These are phyloP conservation scores for Picea glauca DNA, from an alignment of 75 land plant genomes.

Conservation along the genomic window DNA sequence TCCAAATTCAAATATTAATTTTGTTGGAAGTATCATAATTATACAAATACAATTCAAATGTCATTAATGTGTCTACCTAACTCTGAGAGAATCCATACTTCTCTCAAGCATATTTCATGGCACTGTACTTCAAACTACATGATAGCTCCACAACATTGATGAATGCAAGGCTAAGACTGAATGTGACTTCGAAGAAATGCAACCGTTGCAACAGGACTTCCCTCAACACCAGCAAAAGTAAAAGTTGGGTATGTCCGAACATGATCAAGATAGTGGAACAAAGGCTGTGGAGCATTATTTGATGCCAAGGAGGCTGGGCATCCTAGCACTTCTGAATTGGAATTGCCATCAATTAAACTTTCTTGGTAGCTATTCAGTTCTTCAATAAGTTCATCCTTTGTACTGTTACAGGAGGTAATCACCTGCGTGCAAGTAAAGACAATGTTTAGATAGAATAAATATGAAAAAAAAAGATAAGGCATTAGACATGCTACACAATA, in stretches of 20 bases:
- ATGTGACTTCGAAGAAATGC: slow-evolving; percentile 50
- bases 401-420: slow-evolving; percentile 91
- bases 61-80: no score
- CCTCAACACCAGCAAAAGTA: slow-evolving; percentile 87
- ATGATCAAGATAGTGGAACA: slow-evolving; percentile 75
- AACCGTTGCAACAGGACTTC: slow-evolving; percentile 89
- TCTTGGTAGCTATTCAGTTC: slow-evolving; percentile 63
- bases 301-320: slow-evolving; percentile 4
- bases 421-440: slow-evolving; percentile 36
- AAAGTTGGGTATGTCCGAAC: slow-evolving; percentile 87
- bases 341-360: slow-evolving; percentile 13
- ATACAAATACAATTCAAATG: no score
- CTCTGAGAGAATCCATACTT: no score
- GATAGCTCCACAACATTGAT: no score
- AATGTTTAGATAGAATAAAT: not conserved
- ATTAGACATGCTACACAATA: not conserved
- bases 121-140: no score
- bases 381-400: slow-evolving; percentile 91
- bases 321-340: slow-evolving; percentile 4
- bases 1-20: no score
- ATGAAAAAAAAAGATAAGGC: not conserved
- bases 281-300: slow-evolving; percentile 22
- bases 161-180: no score
- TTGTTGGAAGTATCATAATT: no score
- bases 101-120: no score